phyloP scores from a whole-genome alignment of 306 rosid genomes.

The Vigna trinervia region DNA sequence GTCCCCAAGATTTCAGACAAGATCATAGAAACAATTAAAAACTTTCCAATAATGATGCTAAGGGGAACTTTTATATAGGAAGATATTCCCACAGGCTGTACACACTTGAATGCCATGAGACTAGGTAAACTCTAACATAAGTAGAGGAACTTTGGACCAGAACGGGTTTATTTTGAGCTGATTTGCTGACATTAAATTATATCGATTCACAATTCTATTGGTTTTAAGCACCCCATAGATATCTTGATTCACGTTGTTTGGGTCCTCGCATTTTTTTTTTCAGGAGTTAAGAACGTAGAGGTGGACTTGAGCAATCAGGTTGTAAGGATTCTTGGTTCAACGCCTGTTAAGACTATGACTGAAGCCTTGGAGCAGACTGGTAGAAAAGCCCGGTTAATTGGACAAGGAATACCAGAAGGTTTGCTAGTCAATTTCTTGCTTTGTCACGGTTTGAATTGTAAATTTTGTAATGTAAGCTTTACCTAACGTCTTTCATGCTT shows the following conservation, averaged over 20 bases:
- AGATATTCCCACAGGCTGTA: no score
- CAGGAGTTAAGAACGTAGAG: conserved; percentile 84
- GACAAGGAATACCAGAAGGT: conserved; percentile 96
- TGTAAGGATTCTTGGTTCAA: conserved; percentile 82
- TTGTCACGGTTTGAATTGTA: not conserved
- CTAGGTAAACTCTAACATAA: no score
- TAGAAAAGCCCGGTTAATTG: conserved; percentile 80
- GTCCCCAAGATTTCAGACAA: no score
- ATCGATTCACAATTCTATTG: not conserved
- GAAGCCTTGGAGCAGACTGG: conserved; percentile 92
- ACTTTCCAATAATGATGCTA: no score
- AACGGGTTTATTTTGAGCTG: not conserved
- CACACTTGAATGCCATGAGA: no score
- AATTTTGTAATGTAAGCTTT: conserved; percentile 12
- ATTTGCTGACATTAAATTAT: not conserved
- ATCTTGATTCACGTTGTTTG: not conserved
- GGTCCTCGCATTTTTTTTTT: conserved; percentile 2
- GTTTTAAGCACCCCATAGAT: not conserved
- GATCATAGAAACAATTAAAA: no score
- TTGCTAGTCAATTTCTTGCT: conserved; percentile 31
- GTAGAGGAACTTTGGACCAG: no score
- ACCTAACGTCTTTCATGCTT: not conserved
- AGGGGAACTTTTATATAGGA: no score
- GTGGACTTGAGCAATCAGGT: conserved; percentile 84
- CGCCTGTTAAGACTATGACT: conserved; percentile 86